Conservation (phyloP, 441 rosid species). For the Aquilaria agallochum region DNA sequence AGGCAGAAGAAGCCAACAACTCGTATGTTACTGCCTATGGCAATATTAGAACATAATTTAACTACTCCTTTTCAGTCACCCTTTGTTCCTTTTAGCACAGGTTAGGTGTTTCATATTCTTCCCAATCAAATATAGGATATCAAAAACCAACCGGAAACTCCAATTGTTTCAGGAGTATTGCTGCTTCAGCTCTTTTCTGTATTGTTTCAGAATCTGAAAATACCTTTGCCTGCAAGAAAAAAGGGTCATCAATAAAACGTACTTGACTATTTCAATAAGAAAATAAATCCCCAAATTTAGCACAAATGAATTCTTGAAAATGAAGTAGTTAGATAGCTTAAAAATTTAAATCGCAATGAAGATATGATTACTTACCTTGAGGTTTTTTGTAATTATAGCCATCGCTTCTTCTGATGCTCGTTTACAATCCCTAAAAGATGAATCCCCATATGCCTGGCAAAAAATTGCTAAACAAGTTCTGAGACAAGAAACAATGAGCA, state of each 20-base stretch:
- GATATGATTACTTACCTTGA: conserved; percentile 56
- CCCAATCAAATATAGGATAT: conserved; percentile 10
- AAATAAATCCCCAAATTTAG: neutral
- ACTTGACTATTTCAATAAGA: neutral
- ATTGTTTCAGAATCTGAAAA: conserved; percentile 94
- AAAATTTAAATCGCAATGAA: neutral
- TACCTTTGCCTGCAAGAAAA: conserved; percentile 64
- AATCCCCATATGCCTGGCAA: conserved; percentile 85
- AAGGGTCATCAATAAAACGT: neutral
- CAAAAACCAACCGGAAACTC: conserved; percentile 78
- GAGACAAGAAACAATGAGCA: neutral
- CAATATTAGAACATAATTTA: too few species aligned
- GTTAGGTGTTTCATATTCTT: too few species aligned
- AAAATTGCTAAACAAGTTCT: neutral
- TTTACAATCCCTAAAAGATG: conserved; percentile 94
- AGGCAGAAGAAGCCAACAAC: too few species aligned
- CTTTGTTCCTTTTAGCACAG: too few species aligned
- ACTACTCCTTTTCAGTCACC: too few species aligned
- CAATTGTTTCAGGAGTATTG: conserved; percentile 89
- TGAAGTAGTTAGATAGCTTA: too few species aligned
- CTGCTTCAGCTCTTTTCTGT: conserved; percentile 97
- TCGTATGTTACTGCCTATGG: too few species aligned
- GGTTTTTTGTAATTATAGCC: conserved; percentile 56
- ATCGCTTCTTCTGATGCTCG: conserved; percentile 96
- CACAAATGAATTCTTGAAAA: too few species aligned